phyloP scores from a whole-genome alignment of 2,329 filamentous ascomycete species.

The Verticillium nubilum region DNA sequence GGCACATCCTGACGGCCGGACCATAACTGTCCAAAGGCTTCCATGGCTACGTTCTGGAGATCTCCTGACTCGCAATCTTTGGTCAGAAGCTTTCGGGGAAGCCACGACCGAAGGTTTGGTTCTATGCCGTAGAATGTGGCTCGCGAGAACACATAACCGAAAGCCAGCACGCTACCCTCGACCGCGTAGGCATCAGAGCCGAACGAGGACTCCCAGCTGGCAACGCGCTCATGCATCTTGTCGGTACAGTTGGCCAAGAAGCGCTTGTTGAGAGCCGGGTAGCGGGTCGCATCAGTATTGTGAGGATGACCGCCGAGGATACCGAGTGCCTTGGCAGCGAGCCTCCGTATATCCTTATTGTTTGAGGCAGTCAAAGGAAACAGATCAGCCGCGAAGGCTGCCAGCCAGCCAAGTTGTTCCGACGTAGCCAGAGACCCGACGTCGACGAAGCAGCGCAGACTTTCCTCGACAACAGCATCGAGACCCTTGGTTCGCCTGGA shows the following conservation, averaged over 20 bases:
- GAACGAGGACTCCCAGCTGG: slow-evolving; percentile 32
- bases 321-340: slow-evolving; percentile 67
- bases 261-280: slow-evolving; percentile 6
- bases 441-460: slow-evolving; percentile 47
- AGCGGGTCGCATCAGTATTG: slow-evolving; percentile 20
- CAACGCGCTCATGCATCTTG: slow-evolving; percentile 36
- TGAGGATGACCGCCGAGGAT: slow-evolving; percentile 66
- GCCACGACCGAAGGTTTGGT: neutral
- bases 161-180: slow-evolving; percentile 41
- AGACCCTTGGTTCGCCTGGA: slow-evolving; percentile 24
- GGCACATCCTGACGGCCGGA: slow-evolving; percentile 31
- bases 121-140: slow-evolving; percentile 35
- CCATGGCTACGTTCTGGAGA: slow-evolving; percentile 26
- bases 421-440: slow-evolving; percentile 46
- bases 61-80: neutral
- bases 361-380: slow-evolving; percentile 47
- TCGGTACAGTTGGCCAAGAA: slow-evolving; percentile 14
- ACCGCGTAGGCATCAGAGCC: slow-evolving; percentile 38
- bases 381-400: neutral
- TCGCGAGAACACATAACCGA: slow-evolving; percentile 37
- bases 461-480: slow-evolving; percentile 36
- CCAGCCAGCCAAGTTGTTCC: slow-evolving; percentile 7
- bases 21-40: slow-evolving; percentile 41
- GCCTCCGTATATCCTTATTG: slow-evolving; percentile 59
- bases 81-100: slow-evolving; percentile 16